Percentiles rank a stretch among this genome's conserved stretches.
phyloP scores from a whole-genome alignment of 441 rosid genomes.

The Jatropha podagrica region DNA sequence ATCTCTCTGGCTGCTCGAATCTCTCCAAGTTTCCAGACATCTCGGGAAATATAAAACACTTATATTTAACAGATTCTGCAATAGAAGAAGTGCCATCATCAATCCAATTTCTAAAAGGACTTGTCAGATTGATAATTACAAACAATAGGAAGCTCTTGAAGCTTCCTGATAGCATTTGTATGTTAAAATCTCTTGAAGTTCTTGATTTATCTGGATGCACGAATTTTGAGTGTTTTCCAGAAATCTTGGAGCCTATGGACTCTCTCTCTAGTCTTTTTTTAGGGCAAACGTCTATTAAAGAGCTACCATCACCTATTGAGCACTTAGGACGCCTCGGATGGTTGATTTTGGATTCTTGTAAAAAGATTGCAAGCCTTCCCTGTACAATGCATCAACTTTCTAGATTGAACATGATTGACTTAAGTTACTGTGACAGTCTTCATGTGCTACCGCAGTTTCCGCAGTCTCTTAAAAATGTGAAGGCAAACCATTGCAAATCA shows the following conservation, averaged over 20 bases:
- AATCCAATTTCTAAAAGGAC: constrained; percentile 8
- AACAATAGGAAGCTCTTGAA: neutral
- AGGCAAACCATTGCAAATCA: neutral
- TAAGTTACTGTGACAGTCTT: constrained; percentile 7
- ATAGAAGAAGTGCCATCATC: constrained; percentile 17
- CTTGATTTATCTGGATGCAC: neutral
- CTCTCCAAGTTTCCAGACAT: neutral
- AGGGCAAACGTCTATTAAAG: neutral
- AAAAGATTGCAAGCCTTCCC: neutral
- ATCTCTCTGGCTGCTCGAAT: neutral
- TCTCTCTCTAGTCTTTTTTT: neutral
- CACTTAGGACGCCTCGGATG: neutral
- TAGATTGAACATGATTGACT: neutral
- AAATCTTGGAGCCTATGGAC: constrained; percentile 18
- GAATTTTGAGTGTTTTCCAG: constrained; percentile 16
- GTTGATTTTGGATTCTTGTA: neutral
- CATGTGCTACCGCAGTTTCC: constrained; percentile 11
- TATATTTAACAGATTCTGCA: constrained; percentile 16
- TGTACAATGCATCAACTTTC: neutral
- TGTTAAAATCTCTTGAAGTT: neutral
- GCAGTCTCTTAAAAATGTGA: neutral
- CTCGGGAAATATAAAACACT: neutral
- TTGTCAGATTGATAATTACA: neutral
- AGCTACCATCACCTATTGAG: constrained; percentile 5
- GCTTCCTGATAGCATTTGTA: constrained; percentile 4